Evolutionary conservation across 495 filamentous ascomycete species (phyloP), one percentile per base, ranked within the genome.

Genomic region (Penicillium paradoxum): DNA sequence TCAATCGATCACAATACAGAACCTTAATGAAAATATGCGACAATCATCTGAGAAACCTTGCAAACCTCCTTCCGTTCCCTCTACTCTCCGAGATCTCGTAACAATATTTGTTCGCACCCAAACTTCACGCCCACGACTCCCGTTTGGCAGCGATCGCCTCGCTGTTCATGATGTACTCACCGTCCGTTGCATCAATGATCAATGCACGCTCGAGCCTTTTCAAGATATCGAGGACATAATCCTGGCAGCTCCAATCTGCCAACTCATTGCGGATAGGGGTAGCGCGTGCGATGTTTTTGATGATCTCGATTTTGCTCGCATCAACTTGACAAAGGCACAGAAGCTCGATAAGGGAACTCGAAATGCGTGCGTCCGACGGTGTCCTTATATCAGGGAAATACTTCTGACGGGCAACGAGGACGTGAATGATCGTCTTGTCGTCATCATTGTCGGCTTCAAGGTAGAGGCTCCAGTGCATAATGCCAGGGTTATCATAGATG

Each of bases 391-490:
- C 17, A 27, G 13, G 46, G 14, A 49, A 49, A 39, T 49, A 49
- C 14, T 21, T 17, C 19, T 39, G 46, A 40, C 46, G 46, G 21
- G 46, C 34, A 39, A 34, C 46, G 33, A 49, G 46, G 46, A 49
- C 32, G 6, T 49, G 46, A 10, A 49, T 49, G 18, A 25, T 49
- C 19, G 33, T 49, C 34, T 49, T 49, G 46, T 49, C 46, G 19
- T 15, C 19, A 6, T 39, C 13, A 19, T 39, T 49, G 8, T 49
- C 34, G 17, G 33, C 25, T 39, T 49, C 34, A 17, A 49, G 36
- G 21, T 27, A 49, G 32, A 49, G 46, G 21, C 33, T 49, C 46
- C 46, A 49, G 34, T 49, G 33, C 33, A 40, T n/a, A 29, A 49
- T 49, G 32, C 46, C 34, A 27, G 33, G 46, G 14, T 49, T 49